phyloP scores from a whole-genome alignment of 169 alveolate species.

The Nephromyces sp. region DNA sequence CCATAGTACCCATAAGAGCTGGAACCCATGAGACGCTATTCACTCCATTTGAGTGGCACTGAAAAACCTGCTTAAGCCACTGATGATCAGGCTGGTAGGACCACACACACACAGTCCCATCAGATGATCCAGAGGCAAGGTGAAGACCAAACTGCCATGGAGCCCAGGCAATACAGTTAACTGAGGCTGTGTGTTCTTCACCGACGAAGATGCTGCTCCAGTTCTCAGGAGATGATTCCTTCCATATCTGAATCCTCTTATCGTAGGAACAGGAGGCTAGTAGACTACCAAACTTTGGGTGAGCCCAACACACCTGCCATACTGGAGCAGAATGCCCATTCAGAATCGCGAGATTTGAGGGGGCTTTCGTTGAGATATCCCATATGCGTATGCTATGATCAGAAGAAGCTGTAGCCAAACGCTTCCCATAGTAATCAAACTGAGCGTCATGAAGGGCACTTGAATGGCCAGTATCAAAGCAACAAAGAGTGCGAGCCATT shows the following conservation, averaged over 20 bases:
- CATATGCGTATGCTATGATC: slow-evolving; percentile 63
- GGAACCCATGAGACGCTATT: slow-evolving; percentile 69
- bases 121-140: slow-evolving; percentile 61
- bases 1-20: slow-evolving; percentile 13
- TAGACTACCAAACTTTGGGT: slow-evolving; percentile 73
- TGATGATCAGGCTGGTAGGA: slow-evolving; percentile 32
- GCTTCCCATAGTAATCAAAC: slow-evolving; percentile 71
- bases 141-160: slow-evolving; percentile 70
- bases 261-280: slow-evolving; percentile 78
- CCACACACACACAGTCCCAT: slow-evolving; percentile 49
- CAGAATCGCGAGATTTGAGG: slow-evolving; percentile 35
- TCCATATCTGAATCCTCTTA: slow-evolving; percentile 64
- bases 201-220: slow-evolving; percentile 6
- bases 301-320: slow-evolving; percentile 79
- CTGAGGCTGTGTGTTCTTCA: slow-evolving; percentile 54
- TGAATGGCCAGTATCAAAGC: slow-evolving; percentile 55
- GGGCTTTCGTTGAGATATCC: slow-evolving; percentile 49
- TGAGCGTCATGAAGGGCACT: slow-evolving; percentile 65
- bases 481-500: slow-evolving; percentile 23
- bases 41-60: slow-evolving; percentile 68
- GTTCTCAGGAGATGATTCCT: slow-evolving; percentile 35
- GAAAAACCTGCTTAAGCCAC: slow-evolving; percentile 50
- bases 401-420: slow-evolving; percentile 72
- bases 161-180: slow-evolving; percentile 56
- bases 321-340: slow-evolving; percentile 74